Base-by-base conservation (phyloP, 441 rosid genomes). In the Erodium trifolium region DNA sequence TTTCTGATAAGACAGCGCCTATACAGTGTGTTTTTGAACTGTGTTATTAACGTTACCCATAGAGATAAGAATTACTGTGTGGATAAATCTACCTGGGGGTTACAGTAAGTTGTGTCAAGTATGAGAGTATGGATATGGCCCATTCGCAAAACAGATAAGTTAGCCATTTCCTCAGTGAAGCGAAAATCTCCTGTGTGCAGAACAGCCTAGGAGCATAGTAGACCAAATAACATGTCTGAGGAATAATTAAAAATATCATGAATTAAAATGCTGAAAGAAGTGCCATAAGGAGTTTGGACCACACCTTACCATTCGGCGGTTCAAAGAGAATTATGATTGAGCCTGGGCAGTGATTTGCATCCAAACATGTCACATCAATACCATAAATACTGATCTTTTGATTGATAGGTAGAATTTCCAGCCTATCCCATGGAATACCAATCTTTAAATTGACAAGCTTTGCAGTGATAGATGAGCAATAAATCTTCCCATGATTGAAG, bases 161-260 rank as follows among this genome's bases (percentile, higher is more conserved):
- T 76, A 45, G 80, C 74, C 88, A 87, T 88, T 68, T 85, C 81
- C 76, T 89, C 87, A 49, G 82, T 71, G 72, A 82, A 88, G 47
- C 99, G 96, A 77, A 93, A 93, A 79, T 93, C 99, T 63, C 99
- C 97, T 0, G 97, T 91, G 76, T 93, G 99, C 51, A 93, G 79
- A 80, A 91, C 88, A 65, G 81, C 86, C 99, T 93, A 75, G 18
- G 72, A 67, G 78, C 3, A 79, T 37, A 49, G 71, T 55, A 43
- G 49, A 31, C 45, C 67, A 6, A 47, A 65, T 27, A 43, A 73
- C 68, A 18, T 39, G 37, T 65, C 71, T 45, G 62, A 65, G 69
- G 13, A 71, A 63, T 35, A 51, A 59, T 65, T 49, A 23, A 37
- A 4, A 18, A 19, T 43, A 63, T 29, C 34, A 71, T 12, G 75